Evolutionary conservation across 768 basidiomycete species (phyloP), one percentile per base, ranked within the genome.

Genomic region (Podaxis rugospora): DNA sequence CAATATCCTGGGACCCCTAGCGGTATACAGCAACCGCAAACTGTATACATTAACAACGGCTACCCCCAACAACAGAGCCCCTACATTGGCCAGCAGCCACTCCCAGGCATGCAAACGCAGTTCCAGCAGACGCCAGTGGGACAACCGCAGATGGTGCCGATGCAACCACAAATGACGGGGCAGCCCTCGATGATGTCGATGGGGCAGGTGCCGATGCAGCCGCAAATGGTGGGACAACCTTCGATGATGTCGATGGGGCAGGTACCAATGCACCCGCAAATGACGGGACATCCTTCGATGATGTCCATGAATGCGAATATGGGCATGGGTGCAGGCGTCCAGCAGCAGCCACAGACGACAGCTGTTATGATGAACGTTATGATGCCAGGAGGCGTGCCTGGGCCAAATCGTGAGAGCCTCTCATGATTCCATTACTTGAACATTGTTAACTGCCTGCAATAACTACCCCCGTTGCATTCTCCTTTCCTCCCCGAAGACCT

Each of bases 311-410:
- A 25, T 18, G 40, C 47, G 13, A n/a, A 14, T 1, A 49, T 44
- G 49, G n/a, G 21, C 2, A 21, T 35, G 59, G 25, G 28, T 4
- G 27, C 23, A 5, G 47, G 47, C 16, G 35, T 11, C 21, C 32
- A 37, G n/a, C 51, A 52, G 23, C 51, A 60, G 16, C 59, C 51
- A 5, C 51, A 47, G 32, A 11, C 51, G 39, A 60, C 51, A 14
- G 59, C 51, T 25, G 59, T 53, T 18, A 60, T 60, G 51, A 60
- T 60, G 51, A 60, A 52, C 11, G 59, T 52, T 4, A 60, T 60
- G 58, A 40, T 42, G 51, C 51, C 51, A 35, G 59, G 59, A 35
- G 53, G n/a, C 32, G 36, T 47, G 59, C 13, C 21, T 14, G 32
- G n/a, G 21, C 28, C 39, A 14, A 52, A 42, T 16, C 32, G 59